Conservation (phyloP, 345 rosid species). For the Kandelia obovata region DNA sequence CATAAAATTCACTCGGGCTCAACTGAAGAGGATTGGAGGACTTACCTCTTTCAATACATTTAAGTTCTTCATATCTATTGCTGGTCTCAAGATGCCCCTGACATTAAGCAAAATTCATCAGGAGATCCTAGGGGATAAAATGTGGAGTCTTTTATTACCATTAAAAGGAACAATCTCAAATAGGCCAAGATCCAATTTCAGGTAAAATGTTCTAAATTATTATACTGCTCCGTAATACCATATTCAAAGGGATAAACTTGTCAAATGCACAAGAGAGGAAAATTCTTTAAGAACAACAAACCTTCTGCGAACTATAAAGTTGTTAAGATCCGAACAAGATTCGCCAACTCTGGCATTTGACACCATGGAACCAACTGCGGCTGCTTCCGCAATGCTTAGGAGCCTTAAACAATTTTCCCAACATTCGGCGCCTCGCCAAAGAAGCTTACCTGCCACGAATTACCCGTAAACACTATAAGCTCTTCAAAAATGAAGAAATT, state of each 20-base stretch:
- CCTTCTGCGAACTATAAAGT: constrained; percentile 74
- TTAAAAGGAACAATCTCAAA: too few species aligned
- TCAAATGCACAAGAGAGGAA: neutral
- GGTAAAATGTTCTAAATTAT: too few species aligned
- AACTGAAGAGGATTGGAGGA: constrained; percentile 18
- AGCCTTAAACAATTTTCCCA: constrained; percentile 78
- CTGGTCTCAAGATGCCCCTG: constrained; percentile 96
- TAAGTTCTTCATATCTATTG: constrained; percentile 60
- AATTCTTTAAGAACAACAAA: constrained; percentile 17
- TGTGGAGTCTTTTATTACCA: neutral
- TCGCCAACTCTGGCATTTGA: constrained; percentile 27
- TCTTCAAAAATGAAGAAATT: neutral
- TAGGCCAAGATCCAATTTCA: too few species aligned
- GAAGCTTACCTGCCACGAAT: constrained; percentile 55
- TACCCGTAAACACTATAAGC: neutral
- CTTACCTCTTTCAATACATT: constrained; percentile 56
- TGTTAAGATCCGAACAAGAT: constrained; percentile 20
- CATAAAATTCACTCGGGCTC: constrained; percentile 8
- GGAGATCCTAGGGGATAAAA: neutral
- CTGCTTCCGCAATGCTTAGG: constrained; percentile 55
- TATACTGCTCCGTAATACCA: too few species aligned
- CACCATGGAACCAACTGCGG: constrained; percentile 35
- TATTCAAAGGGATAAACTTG: neutral
- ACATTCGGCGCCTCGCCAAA: constrained; percentile 85
- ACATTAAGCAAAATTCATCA: neutral